These are phyloP conservation scores for Puya raimondii DNA, from an alignment of 176 grass and related monocot genomes.

Conservation along the genomic window DNA sequence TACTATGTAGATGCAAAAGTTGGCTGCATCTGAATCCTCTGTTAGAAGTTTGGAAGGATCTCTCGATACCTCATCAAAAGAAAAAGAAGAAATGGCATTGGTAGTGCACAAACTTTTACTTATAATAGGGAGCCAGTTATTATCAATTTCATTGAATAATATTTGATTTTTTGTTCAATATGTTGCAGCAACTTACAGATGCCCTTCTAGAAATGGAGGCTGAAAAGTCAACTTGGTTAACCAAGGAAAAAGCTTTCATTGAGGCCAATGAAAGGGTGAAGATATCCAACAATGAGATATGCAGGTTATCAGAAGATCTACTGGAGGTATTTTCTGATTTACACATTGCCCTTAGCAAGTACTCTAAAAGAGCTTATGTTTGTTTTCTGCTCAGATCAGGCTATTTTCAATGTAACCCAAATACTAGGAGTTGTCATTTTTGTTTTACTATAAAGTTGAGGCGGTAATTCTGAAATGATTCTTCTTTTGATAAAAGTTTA, in stretches of 20 bases:
- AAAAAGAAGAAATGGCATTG: slow-evolving; percentile 87
- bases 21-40: slow-evolving; percentile 42
- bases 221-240: slow-evolving; percentile 53
- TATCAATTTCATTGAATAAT: not conserved
- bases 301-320: slow-evolving; percentile 59
- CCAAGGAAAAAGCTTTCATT: slow-evolving; percentile 50
- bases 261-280: slow-evolving; percentile 41
- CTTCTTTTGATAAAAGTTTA: no score
- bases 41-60: slow-evolving; percentile 40
- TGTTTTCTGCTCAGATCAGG: not conserved
- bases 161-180: slow-evolving; percentile 22
- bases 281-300: slow-evolving; percentile 41
- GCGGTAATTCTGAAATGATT: no score
- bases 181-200: slow-evolving; percentile 87
- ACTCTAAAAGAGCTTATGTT: not conserved
- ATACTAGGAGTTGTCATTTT: no score
- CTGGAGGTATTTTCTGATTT: slow-evolving; percentile 43
- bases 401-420: slow-evolving; percentile 6
- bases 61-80: slow-evolving; percentile 42
- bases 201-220: slow-evolving; percentile 71
- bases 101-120: slow-evolving; percentile 41
- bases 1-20: slow-evolving; percentile 40
- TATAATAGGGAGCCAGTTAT: slow-evolving; percentile 8
- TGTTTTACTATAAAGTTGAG: no score
- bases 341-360: slow-evolving; percentile 5